Base-by-base conservation (phyloP, 2,329 filamentous ascomycete genomes). In the Paecilomyces variotii region DNA sequence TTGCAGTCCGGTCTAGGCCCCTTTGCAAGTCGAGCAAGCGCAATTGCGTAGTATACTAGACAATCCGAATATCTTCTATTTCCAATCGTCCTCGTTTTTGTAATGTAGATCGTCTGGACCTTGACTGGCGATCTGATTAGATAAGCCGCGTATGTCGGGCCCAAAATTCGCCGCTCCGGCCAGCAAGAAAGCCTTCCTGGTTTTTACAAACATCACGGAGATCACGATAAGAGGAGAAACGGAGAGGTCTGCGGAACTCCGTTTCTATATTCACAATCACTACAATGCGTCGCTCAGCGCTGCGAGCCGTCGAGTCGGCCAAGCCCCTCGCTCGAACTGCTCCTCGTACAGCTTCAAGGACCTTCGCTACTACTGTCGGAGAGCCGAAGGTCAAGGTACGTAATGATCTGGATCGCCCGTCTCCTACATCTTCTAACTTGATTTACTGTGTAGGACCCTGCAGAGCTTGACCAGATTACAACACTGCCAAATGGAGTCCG, bases 401-500 rank as follows among this genome's bases (percentile, higher is more conserved):
- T 11, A 39, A 34, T 50, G 53, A 24, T 12, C 26, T 51, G 26
- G 35, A 51, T 56, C 27, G 59, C 59, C 10, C 11, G 4, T 24
- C 30, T 45, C 12, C 11, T 50, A n/a, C 32, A 30, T 35, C 10
- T 32, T 4, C 55, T 45, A 14, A 53, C 26, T 10, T 55, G 35
- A 35, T 55, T 2, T 10, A 11, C 28, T 34, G 14, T 24, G 51
- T 65, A 90, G 85, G 92, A 97, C 71, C 90, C 91, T 12, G 87
- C 87, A 54, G 90, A 96, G 63, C 84, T 96, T 67, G 91, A 97
- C 74, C 81, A 88, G 64, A 87, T 97, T 68, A 96, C 92, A 6
- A 92, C 87, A 1, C 84, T 99, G 14, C 80, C 91, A 55, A 99
- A 99, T 82, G 94, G 94, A 70, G 79, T 99, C 64, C 90, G 93